A percentile compares a stretch with the other conserved stretches of the same genome.
Conservation (phyloP, 2,329 filamentous ascomycete genomes). For the Stagonosporopsis vannaccii region DNA sequence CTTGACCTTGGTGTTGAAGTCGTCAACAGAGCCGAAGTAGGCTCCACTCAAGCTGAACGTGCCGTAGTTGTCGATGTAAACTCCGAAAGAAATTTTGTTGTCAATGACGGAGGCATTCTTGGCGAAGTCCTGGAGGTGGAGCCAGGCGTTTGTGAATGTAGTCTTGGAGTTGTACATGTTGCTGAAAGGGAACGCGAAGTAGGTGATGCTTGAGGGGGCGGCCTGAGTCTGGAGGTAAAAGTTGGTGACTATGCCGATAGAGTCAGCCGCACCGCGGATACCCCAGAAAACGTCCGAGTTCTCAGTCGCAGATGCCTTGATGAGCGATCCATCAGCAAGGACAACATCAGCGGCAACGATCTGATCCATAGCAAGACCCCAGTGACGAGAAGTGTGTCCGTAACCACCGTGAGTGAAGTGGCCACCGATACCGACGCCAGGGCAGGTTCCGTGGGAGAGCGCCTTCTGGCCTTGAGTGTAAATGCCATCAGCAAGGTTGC, state of each 20-base stretch:
- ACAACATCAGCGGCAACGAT: constrained; percentile 49
- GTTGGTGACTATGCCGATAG: constrained; percentile 51
- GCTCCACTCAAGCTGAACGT: constrained; percentile 50
- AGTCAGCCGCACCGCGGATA: constrained; percentile 51
- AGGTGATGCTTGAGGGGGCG: constrained; percentile 38
- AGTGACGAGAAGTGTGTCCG: constrained; percentile 45
- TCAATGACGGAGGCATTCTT: constrained; percentile 52
- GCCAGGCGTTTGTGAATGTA: constrained; percentile 49
- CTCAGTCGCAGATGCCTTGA: constrained; percentile 42
- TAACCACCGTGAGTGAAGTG: constrained; percentile 49
- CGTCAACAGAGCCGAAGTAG: constrained; percentile 48
- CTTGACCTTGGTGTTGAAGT: constrained; percentile 50
- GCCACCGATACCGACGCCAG: constrained; percentile 52
- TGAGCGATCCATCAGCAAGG: constrained; percentile 49
- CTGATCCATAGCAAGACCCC: constrained; percentile 47
- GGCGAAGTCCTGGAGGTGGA: constrained; percentile 52
- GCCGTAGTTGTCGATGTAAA: constrained; percentile 49
- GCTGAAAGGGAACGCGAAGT: constrained; percentile 37
- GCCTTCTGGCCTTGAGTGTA: constrained; percentile 49
- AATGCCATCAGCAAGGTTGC: constrained; percentile 48
- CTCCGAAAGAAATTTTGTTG: constrained; percentile 51
- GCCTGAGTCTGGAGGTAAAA: constrained; percentile 47
- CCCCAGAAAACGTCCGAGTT: constrained; percentile 54
- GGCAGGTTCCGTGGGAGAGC: constrained; percentile 62
- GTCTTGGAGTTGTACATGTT: constrained; percentile 37